These are phyloP conservation scores for Aspergillus olivimuriae DNA, from an alignment of 495 filamentous ascomycete species.

Conservation along the genomic window DNA sequence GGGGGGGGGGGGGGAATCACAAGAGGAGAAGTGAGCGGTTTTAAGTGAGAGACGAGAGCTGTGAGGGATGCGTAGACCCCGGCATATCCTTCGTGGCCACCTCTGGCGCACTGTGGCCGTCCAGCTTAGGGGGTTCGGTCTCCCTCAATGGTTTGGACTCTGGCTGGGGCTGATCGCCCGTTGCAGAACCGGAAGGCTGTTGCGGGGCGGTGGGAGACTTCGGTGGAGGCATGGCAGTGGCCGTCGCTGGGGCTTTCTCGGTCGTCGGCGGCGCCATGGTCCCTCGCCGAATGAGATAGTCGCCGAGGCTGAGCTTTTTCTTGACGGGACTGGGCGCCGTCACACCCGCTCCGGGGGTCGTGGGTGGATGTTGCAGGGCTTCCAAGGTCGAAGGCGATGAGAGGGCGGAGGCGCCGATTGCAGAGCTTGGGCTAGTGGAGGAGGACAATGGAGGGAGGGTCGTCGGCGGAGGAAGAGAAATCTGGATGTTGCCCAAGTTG, in stretches of 20 bases:
- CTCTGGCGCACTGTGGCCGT: slow-evolving; percentile 18
- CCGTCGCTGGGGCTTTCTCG: slow-evolving; percentile 31
- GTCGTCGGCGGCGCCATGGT: slow-evolving; percentile 36
- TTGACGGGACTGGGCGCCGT: slow-evolving; percentile 52
- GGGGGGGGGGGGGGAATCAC: background rate
- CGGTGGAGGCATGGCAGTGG: slow-evolving; percentile 18
- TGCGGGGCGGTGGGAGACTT: slow-evolving; percentile 20
- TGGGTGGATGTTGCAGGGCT: slow-evolving; percentile 14
- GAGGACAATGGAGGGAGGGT: slow-evolving; percentile 13
- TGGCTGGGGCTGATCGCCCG: slow-evolving; percentile 11
- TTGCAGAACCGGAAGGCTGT: slow-evolving; percentile 8
- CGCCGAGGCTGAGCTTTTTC: slow-evolving; percentile 64
- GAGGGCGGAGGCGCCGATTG: slow-evolving; percentile 20
- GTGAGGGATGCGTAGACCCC: slow-evolving; percentile 19
- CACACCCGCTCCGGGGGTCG: slow-evolving; percentile 25
- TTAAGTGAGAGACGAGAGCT: slow-evolving; percentile 7
- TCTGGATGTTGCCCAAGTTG: slow-evolving; percentile 24
- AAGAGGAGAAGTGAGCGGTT: background rate
- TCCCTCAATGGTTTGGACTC: slow-evolving; percentile 10
- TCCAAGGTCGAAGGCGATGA: slow-evolving; percentile 31
- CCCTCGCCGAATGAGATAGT: slow-evolving; percentile 51
- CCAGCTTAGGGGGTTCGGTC: slow-evolving; percentile 11
- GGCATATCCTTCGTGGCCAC: slow-evolving; percentile 30
- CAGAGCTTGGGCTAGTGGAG: slow-evolving; percentile 27
- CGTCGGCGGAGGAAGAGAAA: slow-evolving; percentile 37